Evolutionary conservation across 129 eudicot species (phyloP).

Genomic region (Cynara cardunculus): DNA sequence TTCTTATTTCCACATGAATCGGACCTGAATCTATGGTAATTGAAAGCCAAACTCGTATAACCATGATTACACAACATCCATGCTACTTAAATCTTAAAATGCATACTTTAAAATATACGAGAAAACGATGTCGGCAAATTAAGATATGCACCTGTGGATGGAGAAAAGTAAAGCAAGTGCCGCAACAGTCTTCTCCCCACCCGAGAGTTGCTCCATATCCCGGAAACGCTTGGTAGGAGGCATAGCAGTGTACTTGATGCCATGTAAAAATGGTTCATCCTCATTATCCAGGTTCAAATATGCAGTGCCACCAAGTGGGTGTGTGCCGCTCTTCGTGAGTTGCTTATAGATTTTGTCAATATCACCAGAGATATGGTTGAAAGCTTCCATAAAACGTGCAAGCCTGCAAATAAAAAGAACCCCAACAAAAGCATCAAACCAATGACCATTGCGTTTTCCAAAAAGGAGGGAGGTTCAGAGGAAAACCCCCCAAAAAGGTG

Average conservation of each 20-base stretch:
- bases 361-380: slow-evolving; percentile 67
- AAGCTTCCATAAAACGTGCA: slow-evolving; percentile 76
- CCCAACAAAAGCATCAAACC: background rate
- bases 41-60: background rate
- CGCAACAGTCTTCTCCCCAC: slow-evolving; percentile 99
- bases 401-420: slow-evolving; percentile 35
- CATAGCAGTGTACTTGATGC: slow-evolving; percentile 92
- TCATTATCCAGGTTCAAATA: slow-evolving; percentile 82
- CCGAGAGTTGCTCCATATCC: slow-evolving; percentile 96
- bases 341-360: slow-evolving; percentile 94
- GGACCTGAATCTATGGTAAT: background rate
- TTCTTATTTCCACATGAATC: background rate
- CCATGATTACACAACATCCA: background rate
- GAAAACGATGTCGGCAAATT: background rate
- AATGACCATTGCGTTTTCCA: background rate
- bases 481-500: too few species aligned
- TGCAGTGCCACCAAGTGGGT: slow-evolving; percentile 92
- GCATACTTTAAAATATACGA: background rate
- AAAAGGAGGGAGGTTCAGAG: background rate
- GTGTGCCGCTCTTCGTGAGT: slow-evolving; percentile 80
- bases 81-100: slow-evolving; percentile 2
- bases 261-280: slow-evolving; percentile 92
- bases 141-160: slow-evolving; percentile 76
- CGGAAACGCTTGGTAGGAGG: slow-evolving; percentile 98
- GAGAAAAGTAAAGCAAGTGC: slow-evolving; percentile 94